Evolutionary conservation across 2,329 filamentous ascomycete genomes (phyloP), one percentile per base, ranked within the genome.

Genomic region (Alternaria incomplexa): DNA sequence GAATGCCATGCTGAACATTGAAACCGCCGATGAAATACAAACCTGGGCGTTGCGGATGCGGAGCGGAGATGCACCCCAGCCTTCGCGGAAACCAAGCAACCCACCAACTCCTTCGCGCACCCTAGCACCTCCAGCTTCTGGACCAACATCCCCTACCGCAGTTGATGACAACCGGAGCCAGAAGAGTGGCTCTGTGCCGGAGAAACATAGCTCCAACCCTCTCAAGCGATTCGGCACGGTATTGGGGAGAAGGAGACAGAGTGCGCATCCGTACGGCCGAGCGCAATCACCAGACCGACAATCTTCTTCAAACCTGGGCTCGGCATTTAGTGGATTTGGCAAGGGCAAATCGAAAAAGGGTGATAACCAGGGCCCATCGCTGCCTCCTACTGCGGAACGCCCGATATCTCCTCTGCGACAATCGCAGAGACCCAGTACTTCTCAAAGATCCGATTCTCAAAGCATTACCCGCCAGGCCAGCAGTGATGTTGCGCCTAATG

Each of bases 1-100:
- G 61, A 93, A 93, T 69, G 86, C 90, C 9, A 85, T 98, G 70
- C 85, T 99, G 54, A 96, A 97, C 77, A 89, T 97, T 45, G 91
- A 93, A 77, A 97, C 94, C 0, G 88, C 89, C 17, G 91, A 91
- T 74, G 96, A 99, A 82, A 95, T 99, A 66, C 90, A 90, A 71
- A 88, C 86, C 28, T 96, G 93, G 79, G 83, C 85, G 2, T 76
- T 85, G 58, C 80, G 79, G 65, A 79, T 80, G 56, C 79, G 80
- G 56, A 74, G 75, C 64, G 80, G 82, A 60, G 72, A 79, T 67
- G 71, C 79, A 65, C 69, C 73, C 58, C 67, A 68, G 15, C 53
- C 71, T 28, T 66, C 57, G 47, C 75, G 77, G 40, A 79, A 80
- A 64, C 68, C 69, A 53, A 80, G 77, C 64, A 78, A 63, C 56